phyloP scores from a whole-genome alignment of 768 basidiomycete genomes.

The Mycena rosella region DNA sequence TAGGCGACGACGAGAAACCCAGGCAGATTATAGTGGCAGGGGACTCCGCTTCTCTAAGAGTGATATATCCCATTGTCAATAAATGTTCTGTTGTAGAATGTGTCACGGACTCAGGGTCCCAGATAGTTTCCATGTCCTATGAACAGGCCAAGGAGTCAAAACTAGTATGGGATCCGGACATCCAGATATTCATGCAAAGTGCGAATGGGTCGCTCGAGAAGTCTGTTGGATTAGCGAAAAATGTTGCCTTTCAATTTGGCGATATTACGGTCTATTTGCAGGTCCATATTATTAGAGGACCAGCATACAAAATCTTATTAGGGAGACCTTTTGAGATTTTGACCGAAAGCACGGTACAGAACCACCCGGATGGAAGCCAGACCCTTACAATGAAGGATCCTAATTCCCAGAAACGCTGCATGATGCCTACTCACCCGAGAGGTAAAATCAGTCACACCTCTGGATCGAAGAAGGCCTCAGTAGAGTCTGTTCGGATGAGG shows the following conservation, averaged over 20 bases:
- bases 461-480: neutral
- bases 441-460: neutral
- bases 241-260: conserved; percentile 43
- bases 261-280: conserved; percentile 35
- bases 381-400: conserved; percentile 41
- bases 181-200: conserved; percentile 41
- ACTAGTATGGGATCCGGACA: conserved; percentile 36
- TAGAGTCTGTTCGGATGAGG: neutral
- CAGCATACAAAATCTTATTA: neutral
- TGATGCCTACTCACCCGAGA: conserved; percentile 1
- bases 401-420: conserved; percentile 25
- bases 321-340: neutral
- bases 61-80: neutral
- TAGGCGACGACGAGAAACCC: neutral
- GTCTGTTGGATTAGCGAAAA: conserved; percentile 43
- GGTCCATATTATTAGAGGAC: neutral
- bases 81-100: conserved; percentile 31
- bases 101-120: conserved; percentile 44
- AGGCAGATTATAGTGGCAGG: neutral
- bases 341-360: neutral
- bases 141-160: conserved; percentile 22
- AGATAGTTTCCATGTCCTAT: conserved; percentile 44
- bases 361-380: neutral
- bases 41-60: neutral
- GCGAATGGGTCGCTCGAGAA: conserved; percentile 19